phyloP scores from a whole-genome alignment of 352 stramenopile species.

The Phytophthora megakarya region DNA sequence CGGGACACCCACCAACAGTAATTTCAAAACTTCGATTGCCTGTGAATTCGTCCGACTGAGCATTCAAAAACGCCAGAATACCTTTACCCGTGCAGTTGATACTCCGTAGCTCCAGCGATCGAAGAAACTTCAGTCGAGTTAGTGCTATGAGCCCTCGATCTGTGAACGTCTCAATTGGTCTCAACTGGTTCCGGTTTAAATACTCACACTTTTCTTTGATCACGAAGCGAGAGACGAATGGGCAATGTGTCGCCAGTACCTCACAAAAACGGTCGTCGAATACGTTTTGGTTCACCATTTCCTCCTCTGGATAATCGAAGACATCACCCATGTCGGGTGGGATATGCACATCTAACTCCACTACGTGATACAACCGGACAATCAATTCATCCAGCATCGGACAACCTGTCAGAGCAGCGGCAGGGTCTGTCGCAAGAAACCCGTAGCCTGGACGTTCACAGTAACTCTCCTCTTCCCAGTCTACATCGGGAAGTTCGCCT shows the following conservation, averaged over 20 bases:
- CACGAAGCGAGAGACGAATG: constrained; percentile 26
- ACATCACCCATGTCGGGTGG: constrained; percentile 5
- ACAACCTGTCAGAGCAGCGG: constrained; percentile 30
- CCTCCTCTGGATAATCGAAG: constrained; percentile 22
- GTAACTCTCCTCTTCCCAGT: constrained; percentile 9
- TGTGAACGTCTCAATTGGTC: constrained; percentile 37
- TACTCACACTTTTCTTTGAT: constrained; percentile 35
- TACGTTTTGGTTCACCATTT: constrained; percentile 34
- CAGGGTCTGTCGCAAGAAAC: constrained; percentile 23
- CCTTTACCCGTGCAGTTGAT: constrained; percentile 42
- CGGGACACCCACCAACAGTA: constrained; percentile 26
- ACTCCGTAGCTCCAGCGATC: constrained; percentile 33
- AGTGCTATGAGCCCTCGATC: constrained; percentile 39
- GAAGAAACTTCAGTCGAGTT: constrained; percentile 36
- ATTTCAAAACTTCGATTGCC: constrained; percentile 40
- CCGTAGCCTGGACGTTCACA: constrained; percentile 19
- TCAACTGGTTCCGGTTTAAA: constrained; percentile 32
- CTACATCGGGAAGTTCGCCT: neutral
- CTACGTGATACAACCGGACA: constrained; percentile 39
- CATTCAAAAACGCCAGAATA: constrained; percentile 40
- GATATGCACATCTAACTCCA: constrained; percentile 3
- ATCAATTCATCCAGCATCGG: constrained; percentile 31
- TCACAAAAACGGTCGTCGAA: constrained; percentile 45
- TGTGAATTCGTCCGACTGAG: constrained; percentile 23
- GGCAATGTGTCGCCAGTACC: constrained; percentile 12